Evolutionary conservation across 208 protist species (phyloP).

Genomic region (Trypanosoma melophagium): DNA sequence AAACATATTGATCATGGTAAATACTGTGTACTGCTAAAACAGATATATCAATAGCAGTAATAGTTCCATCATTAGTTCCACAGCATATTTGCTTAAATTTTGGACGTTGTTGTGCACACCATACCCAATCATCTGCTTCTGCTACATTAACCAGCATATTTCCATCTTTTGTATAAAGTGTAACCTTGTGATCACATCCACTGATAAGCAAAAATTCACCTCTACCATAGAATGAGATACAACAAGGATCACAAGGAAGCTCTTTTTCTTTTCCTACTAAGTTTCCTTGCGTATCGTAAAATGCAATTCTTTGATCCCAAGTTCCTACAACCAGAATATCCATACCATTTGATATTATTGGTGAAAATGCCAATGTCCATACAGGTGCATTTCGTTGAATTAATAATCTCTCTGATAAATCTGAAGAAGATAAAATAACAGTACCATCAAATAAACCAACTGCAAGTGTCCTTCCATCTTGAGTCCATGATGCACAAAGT

Average conservation of each 20-base stretch:
- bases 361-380: conserved; percentile 94
- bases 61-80: conserved; percentile 88
- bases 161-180: conserved; percentile 90
- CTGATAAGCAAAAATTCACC: conserved; percentile 94
- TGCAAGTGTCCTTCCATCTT: conserved; percentile 91
- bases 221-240: conserved; percentile 83
- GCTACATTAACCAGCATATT: conserved; percentile 75
- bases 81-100: conserved; percentile 79
- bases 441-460: conserved; percentile 92
- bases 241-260: conserved; percentile 94
- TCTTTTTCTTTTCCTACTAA: conserved; percentile 67
- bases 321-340: conserved; percentile 94
- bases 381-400: conserved; percentile 89
- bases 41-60: conserved; percentile 86
- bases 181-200: conserved; percentile 91
- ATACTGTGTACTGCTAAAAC: conserved; percentile 93
- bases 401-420: conserved; percentile 21
- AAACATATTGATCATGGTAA: conserved; percentile 95
- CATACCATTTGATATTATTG: conserved; percentile 72
- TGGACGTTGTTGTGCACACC: conserved; percentile 77
- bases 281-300: conserved; percentile 90
- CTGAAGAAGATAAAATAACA: conserved; percentile 37
- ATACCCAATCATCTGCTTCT: conserved; percentile 85
- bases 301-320: conserved; percentile 95
- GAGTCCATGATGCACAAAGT: conserved; percentile 92